Conservation (phyloP, 2,329 filamentous ascomycete species). For the Sporothrix pallida region DNA sequence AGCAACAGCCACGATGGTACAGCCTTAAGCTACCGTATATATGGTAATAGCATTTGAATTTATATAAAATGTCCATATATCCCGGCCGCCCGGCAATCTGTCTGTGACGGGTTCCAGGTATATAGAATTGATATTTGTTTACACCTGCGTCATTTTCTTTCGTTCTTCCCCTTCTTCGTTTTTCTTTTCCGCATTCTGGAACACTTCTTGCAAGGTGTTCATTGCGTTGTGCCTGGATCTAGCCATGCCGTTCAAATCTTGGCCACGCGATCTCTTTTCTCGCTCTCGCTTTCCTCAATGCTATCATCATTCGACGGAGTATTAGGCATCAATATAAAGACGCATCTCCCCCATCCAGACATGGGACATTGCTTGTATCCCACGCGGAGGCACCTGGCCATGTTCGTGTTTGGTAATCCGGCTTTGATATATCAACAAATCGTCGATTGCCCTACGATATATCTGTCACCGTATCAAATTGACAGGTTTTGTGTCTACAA, state of each 20-base stretch:
- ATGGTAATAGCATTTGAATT: neutral
- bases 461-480: neutral
- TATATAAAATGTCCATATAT: neutral
- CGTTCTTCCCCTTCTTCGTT: too few relatives aligned
- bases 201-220: neutral
- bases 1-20: neutral
- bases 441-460: neutral
- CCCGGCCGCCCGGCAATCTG: conserved; percentile 22
- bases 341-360: neutral
- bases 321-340: neutral
- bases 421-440: neutral
- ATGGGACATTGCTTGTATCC: neutral
- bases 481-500: neutral
- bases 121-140: conserved; percentile 6
- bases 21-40: neutral
- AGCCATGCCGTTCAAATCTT: neutral
- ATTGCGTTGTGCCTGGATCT: neutral
- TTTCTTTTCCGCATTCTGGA: neutral
- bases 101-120: conserved; percentile 30
- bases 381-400: neutral
- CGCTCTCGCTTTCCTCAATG: too few relatives aligned
- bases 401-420: neutral
- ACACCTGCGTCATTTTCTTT: neutral
- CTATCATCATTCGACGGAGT: too few relatives aligned
- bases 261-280: neutral